A percentile compares a stretch with the other conserved stretches of the same genome.
Evolutionary conservation across 2,329 filamentous ascomycete species (phyloP).

Genomic region (Cryphonectria japonica): DNA sequence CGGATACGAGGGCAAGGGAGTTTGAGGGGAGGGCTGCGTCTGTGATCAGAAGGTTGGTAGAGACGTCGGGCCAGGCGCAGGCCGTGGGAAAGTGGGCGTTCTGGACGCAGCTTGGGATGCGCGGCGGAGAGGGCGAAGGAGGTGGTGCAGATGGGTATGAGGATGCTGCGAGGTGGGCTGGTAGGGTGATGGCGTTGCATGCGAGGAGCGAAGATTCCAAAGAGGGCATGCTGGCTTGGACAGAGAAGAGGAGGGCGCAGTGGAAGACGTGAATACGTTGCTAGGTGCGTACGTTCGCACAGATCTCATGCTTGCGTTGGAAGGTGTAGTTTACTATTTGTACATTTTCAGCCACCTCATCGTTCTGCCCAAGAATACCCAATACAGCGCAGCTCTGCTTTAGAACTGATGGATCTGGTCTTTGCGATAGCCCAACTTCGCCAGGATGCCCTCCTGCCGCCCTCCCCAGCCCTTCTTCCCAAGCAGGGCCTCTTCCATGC

Average conservation of each 20-base stretch:
- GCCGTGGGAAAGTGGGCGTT: conserved; percentile 43
- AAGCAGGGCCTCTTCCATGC: conserved; percentile 64
- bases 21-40: conserved; percentile 35
- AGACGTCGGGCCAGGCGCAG: conserved; percentile 36
- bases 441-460: conserved; percentile 53
- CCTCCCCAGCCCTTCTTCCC: conserved; percentile 42
- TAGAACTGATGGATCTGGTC: conserved; percentile 62
- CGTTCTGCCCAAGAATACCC: neutral
- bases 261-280: conserved; percentile 32
- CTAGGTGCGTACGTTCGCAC: neutral
- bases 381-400: neutral
- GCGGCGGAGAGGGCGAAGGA: conserved; percentile 8
- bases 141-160: conserved; percentile 33
- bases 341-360: neutral
- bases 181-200: conserved; percentile 37
- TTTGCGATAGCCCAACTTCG: conserved; percentile 60
- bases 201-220: conserved; percentile 36
- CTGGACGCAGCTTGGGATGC: conserved; percentile 39
- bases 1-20: conserved; percentile 30
- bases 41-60: conserved; percentile 33
- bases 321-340: neutral
- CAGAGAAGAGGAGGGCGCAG: conserved; percentile 34
- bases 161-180: conserved; percentile 37
- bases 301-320: neutral
- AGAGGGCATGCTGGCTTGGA: conserved; percentile 37